Evolutionary conservation across 1,284 basidiomycete genomes (phyloP).

Genomic region (Lentinus polychrous): DNA sequence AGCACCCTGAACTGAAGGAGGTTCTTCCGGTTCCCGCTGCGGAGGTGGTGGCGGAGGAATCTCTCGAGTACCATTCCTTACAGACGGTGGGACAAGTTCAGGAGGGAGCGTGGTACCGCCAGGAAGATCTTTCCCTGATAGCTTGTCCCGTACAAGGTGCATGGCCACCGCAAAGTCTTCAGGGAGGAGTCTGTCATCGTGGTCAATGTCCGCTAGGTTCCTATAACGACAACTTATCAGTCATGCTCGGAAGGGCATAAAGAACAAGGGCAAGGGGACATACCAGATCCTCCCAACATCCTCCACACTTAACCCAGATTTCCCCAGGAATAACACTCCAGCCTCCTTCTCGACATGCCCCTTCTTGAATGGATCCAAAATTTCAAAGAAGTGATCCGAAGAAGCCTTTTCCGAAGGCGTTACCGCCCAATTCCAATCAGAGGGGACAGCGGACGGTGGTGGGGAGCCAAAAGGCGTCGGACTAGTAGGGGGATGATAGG

Average conservation of each 20-base stretch:
- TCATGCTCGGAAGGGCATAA: background rate
- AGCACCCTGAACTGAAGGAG: background rate
- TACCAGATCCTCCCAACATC: conserved; percentile 91
- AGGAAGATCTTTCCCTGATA: conserved; percentile 80
- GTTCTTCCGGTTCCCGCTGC: background rate
- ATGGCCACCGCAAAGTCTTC: conserved; percentile 97
- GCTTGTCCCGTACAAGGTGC: conserved; percentile 85
- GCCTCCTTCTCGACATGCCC: conserved; percentile 89
- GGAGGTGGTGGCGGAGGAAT: background rate
- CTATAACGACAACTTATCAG: conserved; percentile 34
- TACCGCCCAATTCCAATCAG: conserved; percentile 65
- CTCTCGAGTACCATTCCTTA: background rate
- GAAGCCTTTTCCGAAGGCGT: conserved; percentile 73
- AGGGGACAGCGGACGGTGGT: no score
- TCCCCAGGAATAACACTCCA: conserved; percentile 93
- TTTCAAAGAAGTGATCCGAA: conserved; percentile 81
- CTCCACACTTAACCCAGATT: conserved; percentile 81
- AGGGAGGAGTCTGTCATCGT: conserved; percentile 79
- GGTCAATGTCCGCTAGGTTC: conserved; percentile 91
- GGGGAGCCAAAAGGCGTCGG: no score
- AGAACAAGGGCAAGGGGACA: conserved; percentile 25
- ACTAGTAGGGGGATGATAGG: no score
- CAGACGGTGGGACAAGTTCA: conserved; percentile 13
- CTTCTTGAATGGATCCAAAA: conserved; percentile 67
- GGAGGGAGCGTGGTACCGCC: conserved; percentile 33